Evolutionary conservation across 345 rosid species (phyloP).

Genomic region (Capsella bursapastoris): DNA sequence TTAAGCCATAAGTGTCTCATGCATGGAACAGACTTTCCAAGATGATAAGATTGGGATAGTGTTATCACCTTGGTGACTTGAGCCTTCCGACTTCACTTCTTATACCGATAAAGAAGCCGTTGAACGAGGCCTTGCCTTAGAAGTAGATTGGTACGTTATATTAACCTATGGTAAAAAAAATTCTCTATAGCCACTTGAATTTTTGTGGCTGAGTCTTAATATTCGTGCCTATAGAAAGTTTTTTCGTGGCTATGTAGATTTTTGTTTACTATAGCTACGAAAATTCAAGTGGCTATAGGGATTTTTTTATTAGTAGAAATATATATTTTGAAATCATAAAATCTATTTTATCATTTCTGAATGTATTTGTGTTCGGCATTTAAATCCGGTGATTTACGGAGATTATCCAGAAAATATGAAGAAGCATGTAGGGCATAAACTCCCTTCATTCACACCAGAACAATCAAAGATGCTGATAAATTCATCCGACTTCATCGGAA

Average conservation of each 20-base stretch:
- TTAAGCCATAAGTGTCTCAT: no score
- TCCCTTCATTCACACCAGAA: conserved; percentile 34
- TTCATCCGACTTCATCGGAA: conserved; percentile 35
- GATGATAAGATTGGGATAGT: conserved; percentile 45
- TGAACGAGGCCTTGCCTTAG: conserved; percentile 32
- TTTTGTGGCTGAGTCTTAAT: no score
- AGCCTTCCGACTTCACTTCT: conserved; percentile 32
- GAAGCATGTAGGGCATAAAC: conserved; percentile 15
- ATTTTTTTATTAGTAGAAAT: no score
- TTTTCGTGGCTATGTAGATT: no score
- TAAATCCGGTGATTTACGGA: conserved; percentile 34
- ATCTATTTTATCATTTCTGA: neutral
- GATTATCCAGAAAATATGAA: conserved; percentile 38
- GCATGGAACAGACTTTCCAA: conserved; percentile 19
- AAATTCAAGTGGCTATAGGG: no score
- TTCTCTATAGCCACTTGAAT: no score
- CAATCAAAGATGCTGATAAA: conserved; percentile 38
- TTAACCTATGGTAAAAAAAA: no score
- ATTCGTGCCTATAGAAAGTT: no score
- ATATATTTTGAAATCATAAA: neutral
- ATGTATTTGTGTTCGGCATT: conserved; percentile 28
- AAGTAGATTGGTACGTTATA: conserved; percentile 30
- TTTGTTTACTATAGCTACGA: no score
- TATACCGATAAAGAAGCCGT: conserved; percentile 32
- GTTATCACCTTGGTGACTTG: conserved; percentile 32